phyloP scores from a whole-genome alignment of 805 yeast species.

The Groenewaldozyma salmanticensis region DNA sequence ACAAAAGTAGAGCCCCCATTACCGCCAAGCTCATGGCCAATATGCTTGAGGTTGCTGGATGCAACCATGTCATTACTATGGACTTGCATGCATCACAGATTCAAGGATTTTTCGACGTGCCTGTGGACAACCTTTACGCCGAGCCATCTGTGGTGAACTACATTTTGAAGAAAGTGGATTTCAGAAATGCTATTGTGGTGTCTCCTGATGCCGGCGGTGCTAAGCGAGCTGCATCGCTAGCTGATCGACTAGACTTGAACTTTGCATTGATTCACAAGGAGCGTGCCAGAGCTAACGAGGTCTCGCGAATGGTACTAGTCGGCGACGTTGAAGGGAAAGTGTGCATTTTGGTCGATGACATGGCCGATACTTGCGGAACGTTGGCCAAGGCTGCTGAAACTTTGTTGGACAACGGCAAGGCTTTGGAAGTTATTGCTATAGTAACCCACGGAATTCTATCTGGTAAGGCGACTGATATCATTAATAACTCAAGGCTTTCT shows the following conservation, averaged over 20 bases:
- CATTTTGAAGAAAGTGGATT: slow-evolving; percentile 55
- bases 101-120: slow-evolving; percentile 93
- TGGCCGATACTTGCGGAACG: slow-evolving; percentile 99
- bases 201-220: slow-evolving; percentile 99
- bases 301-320: slow-evolving; percentile 91
- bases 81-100: slow-evolving; percentile 97
- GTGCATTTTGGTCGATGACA: slow-evolving; percentile 88
- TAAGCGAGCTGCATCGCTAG: slow-evolving; percentile 90
- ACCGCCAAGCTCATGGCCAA: slow-evolving; percentile 94
- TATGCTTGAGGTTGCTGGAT: slow-evolving; percentile 88
- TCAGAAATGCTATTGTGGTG: slow-evolving; percentile 61
- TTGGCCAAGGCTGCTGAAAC: slow-evolving; percentile 91
- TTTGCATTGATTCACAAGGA: slow-evolving; percentile 97
- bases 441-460: slow-evolving; percentile 95
- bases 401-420: slow-evolving; percentile 59
- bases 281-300: slow-evolving; percentile 93
- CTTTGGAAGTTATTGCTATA: slow-evolving; percentile 80
- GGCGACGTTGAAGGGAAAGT: slow-evolving; percentile 86
- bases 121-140: slow-evolving; percentile 93
- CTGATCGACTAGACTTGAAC: slow-evolving; percentile 87
- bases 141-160: slow-evolving; percentile 87
- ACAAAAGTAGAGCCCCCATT: slow-evolving; percentile 91
- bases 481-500: slow-evolving; percentile 57
- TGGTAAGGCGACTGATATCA: slow-evolving; percentile 71
- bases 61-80: slow-evolving; percentile 94